Base-by-base conservation (phyloP, 31 red algal genomes). In the Endocladia muricata region DNA sequence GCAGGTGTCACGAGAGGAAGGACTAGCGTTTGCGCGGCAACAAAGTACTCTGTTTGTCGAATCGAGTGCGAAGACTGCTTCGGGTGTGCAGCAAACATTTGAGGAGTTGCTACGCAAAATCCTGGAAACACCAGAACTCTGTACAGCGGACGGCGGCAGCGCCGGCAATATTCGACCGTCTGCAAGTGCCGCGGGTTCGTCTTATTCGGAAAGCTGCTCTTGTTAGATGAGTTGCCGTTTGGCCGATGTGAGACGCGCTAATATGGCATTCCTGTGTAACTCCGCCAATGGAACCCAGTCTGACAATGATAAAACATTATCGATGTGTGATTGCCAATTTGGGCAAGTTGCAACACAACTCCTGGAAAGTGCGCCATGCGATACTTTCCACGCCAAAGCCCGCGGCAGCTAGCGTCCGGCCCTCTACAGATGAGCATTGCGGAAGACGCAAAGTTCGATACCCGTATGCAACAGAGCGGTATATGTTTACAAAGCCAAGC, bases 1-100 rank as follows among this genome's bases (percentile, higher is more conserved):
- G 55, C 69, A 82, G 68, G 86, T 94, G 33, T 75, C 96, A 11
- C 59, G 76, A 2, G 96, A 90, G 59, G 88, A 96, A 61, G 94
- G 88, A 61, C 32, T 83, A 49, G 78, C 69, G 42, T 91, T 94
- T 44, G 96, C 96, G 21, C 78, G 88, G 23, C 68, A 86, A 29
- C 73, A 92, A 28, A 86, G 91, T 26, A 88, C 84, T 35, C 76
- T 94, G 28, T 98, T 94, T 68, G 77, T 98, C 33, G 96, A 98
- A 51, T 78, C 96, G 0, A 85, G 77, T 59, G 96, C 96, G 11
- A 94, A 94, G 68, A 89, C 91, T 37, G 68, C 85, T 25, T 70
- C 74, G 17, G 92, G 92, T 30, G 91, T 98, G 19, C 74, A 83
- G 40, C 87, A 91, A 81, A 80, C 80, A 22, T 98, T 98, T 70